Conservation (phyloP, 371 early-diverging fungal species). For the Mucor indicus region DNA sequence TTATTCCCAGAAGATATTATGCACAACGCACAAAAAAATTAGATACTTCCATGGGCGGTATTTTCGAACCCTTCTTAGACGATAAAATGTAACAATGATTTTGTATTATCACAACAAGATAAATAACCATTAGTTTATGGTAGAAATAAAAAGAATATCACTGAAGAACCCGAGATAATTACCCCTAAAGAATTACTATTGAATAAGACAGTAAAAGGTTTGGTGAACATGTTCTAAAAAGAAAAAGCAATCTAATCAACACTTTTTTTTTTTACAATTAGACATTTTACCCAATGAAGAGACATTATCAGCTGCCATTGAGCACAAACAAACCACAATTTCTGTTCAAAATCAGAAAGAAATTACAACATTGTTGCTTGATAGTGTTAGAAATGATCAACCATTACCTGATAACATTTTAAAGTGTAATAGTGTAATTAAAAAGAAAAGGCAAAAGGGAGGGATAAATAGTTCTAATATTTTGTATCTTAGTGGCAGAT, state of each 20-base stretch:
- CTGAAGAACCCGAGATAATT: conserved; percentile 1
- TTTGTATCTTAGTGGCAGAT: conserved; percentile 13
- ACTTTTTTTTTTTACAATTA: neutral
- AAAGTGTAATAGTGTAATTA: conserved; percentile 6
- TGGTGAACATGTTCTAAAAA: neutral
- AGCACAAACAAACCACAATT: conserved; percentile 20
- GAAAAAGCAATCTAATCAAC: neutral
- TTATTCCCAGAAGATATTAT: conserved; percentile 11
- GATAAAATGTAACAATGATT: conserved; percentile 10
- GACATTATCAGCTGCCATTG: conserved; percentile 16
- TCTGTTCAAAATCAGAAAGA: conserved; percentile 28
- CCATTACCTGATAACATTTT: conserved; percentile 6
- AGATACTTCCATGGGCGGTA: conserved; percentile 32
- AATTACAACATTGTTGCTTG: conserved; percentile 11
- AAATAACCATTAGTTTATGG: conserved; percentile 1
- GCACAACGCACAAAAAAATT: conserved; percentile 15
- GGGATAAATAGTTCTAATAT: neutral
- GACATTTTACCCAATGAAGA: conserved; percentile 36
- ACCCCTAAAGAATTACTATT: conserved; percentile 4
- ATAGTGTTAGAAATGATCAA: conserved; percentile 10
- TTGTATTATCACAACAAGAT: neutral
- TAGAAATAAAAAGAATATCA: neutral
- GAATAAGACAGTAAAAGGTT: conserved; percentile 18
- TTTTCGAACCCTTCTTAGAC: conserved; percentile 42
- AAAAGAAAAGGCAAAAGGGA: neutral